Base-by-base conservation (phyloP, 805 yeast species). In the Starmera pachycereana region DNA sequence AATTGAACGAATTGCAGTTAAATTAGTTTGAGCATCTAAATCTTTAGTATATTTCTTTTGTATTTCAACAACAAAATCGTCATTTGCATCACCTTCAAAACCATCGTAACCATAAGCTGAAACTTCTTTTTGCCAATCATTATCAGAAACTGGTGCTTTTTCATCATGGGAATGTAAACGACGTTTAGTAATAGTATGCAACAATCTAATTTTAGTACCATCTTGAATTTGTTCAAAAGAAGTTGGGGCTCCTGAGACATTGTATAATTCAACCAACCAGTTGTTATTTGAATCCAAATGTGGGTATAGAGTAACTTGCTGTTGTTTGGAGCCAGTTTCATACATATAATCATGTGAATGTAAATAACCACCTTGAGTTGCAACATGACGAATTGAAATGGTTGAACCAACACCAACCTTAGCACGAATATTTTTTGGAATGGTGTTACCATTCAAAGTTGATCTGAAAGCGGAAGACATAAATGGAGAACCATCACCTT, bases 141-240 rank as follows among this genome's bases (percentile, higher is more conserved):
- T 61, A 54, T 76, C 81, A 42, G 81, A 67, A 14, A 82, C 86
- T 13, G 90, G 85, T 22, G 89, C 78, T 59, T 83, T 79, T 51
- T 81, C 80, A 57, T 84, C 92, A 56, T 84, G 94, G 8, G 92
- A 78, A 61, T 84, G 94, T 54, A 84, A 69, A 68, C 92, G 74
- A 56, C 83, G 63, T 38, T 69, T 66, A 19, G 88, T 72, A 37
- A 56, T 50, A 11, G 62, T 54, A 58, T 84, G 94, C 47, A 59
- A 62, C 54, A 84, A 69, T 66, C 89, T 73, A 50, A 84, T 73
- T 58, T 80, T 80, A 45, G 79, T 75, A 41, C 85, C 86, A 56
- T 82, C 77, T 11, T 66, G 65, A 45, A 84, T 65, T 35, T 81
- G 81, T 42, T 68, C 73, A 54, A 84, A 84, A 29, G 68, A 60